phyloP scores from a whole-genome alignment of 805 yeast genomes.

The Teunomyces panamensis region DNA sequence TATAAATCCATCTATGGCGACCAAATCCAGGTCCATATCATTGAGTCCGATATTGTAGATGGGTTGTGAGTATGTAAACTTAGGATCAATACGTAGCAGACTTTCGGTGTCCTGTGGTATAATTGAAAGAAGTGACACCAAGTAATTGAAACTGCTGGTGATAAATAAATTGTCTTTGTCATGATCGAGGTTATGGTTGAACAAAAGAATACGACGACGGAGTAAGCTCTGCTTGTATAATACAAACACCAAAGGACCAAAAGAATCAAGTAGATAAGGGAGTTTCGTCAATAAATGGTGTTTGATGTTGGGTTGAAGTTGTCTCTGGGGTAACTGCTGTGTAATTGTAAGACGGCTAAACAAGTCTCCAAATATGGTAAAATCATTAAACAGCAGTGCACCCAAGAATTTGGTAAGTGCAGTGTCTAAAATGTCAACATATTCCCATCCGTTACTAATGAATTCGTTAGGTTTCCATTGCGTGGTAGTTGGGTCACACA shows the following conservation, averaged over 20 bases:
- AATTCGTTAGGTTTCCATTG: conserved; percentile 42
- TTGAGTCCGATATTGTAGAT: conserved; percentile 62
- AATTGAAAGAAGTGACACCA: conserved; percentile 57
- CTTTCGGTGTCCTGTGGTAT: conserved; percentile 55
- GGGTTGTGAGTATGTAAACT: conserved; percentile 36
- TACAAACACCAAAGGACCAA: conserved; percentile 59
- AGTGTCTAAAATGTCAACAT: conserved; percentile 30
- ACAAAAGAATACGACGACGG: conserved; percentile 50
- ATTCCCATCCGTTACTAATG: conserved; percentile 43
- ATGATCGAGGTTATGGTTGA: conserved; percentile 8
- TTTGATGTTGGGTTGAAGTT: conserved; percentile 18
- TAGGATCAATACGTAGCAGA: conserved; percentile 8
- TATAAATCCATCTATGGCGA: conserved; percentile 39
- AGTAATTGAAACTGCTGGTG: conserved; percentile 45
- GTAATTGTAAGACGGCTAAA: conserved; percentile 12
- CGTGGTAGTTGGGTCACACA: conserved; percentile 41
- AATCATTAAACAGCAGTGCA: conserved; percentile 15
- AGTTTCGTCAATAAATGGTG: conserved; percentile 45
- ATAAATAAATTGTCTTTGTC: conserved; percentile 14
- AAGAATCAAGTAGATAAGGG: conserved; percentile 22
- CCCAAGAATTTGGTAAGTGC: conserved; percentile 22
- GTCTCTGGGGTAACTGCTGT: conserved; percentile 1
- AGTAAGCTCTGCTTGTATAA: conserved; percentile 62
- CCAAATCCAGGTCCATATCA: conserved; percentile 38
- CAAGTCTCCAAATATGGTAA: conserved; percentile 15